Evolutionary conservation across 1,284 basidiomycete genomes (phyloP), one percentile per base, ranked within the genome.

Genomic region (Marasmius fiardii): DNA sequence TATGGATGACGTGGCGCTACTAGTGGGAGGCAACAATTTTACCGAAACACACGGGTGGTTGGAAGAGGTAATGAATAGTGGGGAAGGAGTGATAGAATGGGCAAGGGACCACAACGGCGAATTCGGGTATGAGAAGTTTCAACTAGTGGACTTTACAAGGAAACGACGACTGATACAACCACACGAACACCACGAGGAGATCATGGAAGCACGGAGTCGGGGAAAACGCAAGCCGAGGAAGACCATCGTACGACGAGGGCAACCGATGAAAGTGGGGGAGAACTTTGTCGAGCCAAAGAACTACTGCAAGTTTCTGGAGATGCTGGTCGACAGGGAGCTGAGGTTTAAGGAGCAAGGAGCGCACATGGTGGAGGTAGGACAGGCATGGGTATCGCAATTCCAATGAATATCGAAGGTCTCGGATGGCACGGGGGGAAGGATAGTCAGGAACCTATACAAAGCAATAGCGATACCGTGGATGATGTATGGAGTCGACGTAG

Each of bases 1-100:
- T 18, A 49, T 54, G 26, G 53, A 49, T 21, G 53, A 54, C 31
- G 14, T 49, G n/a, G 33, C 53, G 2, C 44, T 39, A 1, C 6
- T 39, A 21, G 53, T 24, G 12, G 8, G 53, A n/a, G 53, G 26
- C 28, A 31, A 31, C 5, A 31, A 4, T 10, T 31, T 31, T 10
- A 31, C 4, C 28, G 28, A 31, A 4, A 31, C 28, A 4, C 28
- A 31, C 28, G 5, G 28, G 28, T 4, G 4, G 10, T 10, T 31
- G 28, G 28, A 31, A 10, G 10, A 31, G 10, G 28, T 10, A 10
- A 31, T 31, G 28, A 31, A 31, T 31, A 10, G 10, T 31, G 28
- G 10, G 28, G 10, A 10, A 10, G 28, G 28, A 31, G 28, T 31
- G 28, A 10, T 31, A 31, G 11, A 12, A 24, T 6, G 8, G 26